phyloP scores from a whole-genome alignment of 352 stramenopile genomes.

The Phytophthora ohioensis region DNA sequence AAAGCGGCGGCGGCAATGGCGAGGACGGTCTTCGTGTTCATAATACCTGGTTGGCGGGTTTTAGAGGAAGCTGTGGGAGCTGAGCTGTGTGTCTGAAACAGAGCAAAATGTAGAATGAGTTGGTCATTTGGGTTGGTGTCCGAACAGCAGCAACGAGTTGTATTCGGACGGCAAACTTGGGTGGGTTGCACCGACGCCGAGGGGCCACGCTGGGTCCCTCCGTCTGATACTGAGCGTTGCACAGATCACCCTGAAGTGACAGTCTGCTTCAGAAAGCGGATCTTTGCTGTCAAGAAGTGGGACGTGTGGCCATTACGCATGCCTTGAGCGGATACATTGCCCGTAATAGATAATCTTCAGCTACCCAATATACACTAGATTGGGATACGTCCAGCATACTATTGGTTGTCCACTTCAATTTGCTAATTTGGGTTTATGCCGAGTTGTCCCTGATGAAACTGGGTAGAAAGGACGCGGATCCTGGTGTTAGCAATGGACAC shows the following conservation, averaged over 20 bases:
- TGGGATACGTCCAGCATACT: neutral
- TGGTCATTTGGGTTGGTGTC: too few species aligned
- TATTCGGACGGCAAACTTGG: too few species aligned
- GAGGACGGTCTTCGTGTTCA: slow-evolving; percentile 37
- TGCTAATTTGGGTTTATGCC: slow-evolving; percentile 8
- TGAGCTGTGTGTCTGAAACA: slow-evolving; percentile 9
- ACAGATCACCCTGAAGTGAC: neutral
- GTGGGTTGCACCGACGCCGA: too few species aligned
- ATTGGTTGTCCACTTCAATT: slow-evolving; percentile 17
- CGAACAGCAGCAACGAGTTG: too few species aligned
- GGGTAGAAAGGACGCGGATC: slow-evolving; percentile 11
- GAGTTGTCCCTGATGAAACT: slow-evolving; percentile 12
- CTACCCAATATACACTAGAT: slow-evolving; percentile 5
- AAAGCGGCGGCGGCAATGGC: slow-evolving; percentile 27
- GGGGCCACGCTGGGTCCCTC: too few species aligned
- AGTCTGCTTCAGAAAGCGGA: neutral
- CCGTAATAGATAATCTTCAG: neutral
- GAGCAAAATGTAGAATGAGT: slow-evolving; percentile 30
- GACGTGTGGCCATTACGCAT: slow-evolving; percentile 11
- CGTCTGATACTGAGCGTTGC: too few species aligned
- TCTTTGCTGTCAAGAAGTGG: slow-evolving; percentile 16
- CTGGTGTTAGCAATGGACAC: slow-evolving; percentile 10
- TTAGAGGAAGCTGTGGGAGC: slow-evolving; percentile 11
- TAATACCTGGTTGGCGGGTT: slow-evolving; percentile 28
- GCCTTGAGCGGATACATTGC: slow-evolving; percentile 11